Evolutionary conservation across 2,329 filamentous ascomycete species (phyloP).

Genomic region (Diaporthe sp.): DNA sequence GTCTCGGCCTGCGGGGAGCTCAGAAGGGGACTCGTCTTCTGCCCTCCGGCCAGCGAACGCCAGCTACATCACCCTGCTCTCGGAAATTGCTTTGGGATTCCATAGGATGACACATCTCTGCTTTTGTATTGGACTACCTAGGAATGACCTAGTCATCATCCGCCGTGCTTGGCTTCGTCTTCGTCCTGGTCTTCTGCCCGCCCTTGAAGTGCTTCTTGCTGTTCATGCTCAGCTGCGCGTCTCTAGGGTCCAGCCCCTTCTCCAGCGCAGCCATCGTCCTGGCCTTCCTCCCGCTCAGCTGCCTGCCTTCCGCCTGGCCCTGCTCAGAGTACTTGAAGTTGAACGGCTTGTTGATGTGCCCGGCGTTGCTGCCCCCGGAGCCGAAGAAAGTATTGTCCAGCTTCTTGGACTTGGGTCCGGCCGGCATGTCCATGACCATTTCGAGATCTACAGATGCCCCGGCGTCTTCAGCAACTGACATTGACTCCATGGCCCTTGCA

Average conservation of each 20-base stretch:
- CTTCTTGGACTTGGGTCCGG: conserved; percentile 78
- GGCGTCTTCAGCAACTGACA: conserved; percentile 53
- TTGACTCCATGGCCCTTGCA: conserved; percentile 57
- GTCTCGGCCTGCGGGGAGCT: too few species aligned
- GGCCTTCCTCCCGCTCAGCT: conserved; percentile 85
- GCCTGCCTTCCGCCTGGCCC: conserved; percentile 61
- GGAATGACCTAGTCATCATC: conserved; percentile 43
- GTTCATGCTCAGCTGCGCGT: conserved; percentile 67
- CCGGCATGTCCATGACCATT: conserved; percentile 56
- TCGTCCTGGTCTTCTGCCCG: conserved; percentile 69
- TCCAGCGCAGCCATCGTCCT: conserved; percentile 84
- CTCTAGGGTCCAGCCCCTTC: conserved; percentile 84
- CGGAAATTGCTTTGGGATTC: background rate
- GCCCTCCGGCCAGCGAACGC: background rate
- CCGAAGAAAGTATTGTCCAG: conserved; percentile 94
- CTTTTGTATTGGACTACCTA: background rate
- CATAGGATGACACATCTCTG: background rate
- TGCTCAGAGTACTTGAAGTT: conserved; percentile 90
- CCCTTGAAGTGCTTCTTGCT: conserved; percentile 97
- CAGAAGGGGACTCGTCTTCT: too few species aligned
- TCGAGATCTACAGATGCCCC: conserved; percentile 56
- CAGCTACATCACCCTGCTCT: background rate
- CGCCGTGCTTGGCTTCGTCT: conserved; percentile 56
- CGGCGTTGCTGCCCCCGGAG: conserved; percentile 67
- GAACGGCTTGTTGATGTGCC: conserved; percentile 83